Evolutionary conservation across 805 yeast genomes (phyloP).

Genomic region (Tetrapisispora namnaoensis): DNA sequence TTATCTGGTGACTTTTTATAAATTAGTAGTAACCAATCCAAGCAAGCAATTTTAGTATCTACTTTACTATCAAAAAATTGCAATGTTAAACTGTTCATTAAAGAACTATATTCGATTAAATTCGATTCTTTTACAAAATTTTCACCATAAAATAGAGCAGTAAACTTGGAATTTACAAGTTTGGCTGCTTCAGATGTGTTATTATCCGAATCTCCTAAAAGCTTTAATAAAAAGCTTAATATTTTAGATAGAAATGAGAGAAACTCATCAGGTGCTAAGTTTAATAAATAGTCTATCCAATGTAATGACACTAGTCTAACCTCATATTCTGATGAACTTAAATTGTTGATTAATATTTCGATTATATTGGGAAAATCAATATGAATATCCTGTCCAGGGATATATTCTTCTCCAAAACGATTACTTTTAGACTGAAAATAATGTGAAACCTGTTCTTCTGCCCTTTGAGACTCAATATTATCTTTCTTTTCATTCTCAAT

Average conservation of each 20-base stretch:
- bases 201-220: slow-evolving; percentile 45
- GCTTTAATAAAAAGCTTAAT: slow-evolving; percentile 54
- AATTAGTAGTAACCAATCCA: slow-evolving; percentile 83
- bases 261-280: slow-evolving; percentile 63
- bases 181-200: slow-evolving; percentile 45
- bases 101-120: slow-evolving; percentile 35
- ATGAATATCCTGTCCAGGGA: slow-evolving; percentile 72
- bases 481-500: not conserved
- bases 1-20: slow-evolving; percentile 59
- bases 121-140: slow-evolving; percentile 18
- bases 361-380: slow-evolving; percentile 74
- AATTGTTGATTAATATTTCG: slow-evolving; percentile 69
- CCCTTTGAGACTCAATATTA: not conserved
- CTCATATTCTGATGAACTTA: slow-evolving; percentile 64
- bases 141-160: slow-evolving; percentile 35
- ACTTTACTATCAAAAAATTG: slow-evolving; percentile 72
- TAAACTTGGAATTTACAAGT: slow-evolving; percentile 46
- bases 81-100: slow-evolving; percentile 59
- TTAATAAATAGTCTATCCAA: slow-evolving; percentile 72
- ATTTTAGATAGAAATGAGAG: slow-evolving; percentile 66
- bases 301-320: slow-evolving; percentile 70
- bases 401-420: slow-evolving; percentile 45
- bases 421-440: not conserved
- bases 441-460: not conserved
- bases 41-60: slow-evolving; percentile 68